phyloP scores from a whole-genome alignment of 768 basidiomycete genomes.

The Kwoniella dejecticola region DNA sequence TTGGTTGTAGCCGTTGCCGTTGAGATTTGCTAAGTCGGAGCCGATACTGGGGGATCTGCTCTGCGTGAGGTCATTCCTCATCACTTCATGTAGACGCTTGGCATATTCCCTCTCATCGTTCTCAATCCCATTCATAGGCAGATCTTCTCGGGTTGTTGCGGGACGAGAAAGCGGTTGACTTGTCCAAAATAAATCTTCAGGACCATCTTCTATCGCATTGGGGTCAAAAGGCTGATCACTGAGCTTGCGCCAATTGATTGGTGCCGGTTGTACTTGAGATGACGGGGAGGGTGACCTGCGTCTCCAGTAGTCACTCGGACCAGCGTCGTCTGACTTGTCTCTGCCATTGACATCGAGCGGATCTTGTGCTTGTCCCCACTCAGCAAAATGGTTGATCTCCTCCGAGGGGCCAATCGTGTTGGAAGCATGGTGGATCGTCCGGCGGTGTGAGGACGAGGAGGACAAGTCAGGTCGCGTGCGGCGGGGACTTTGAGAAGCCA shows the following conservation, averaged over 20 bases:
- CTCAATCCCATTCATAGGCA: neutral
- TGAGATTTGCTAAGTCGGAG: neutral
- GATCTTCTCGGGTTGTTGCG: neutral
- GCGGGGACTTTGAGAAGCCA: too few relatives aligned
- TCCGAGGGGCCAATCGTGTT: neutral
- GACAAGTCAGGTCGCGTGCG: neutral
- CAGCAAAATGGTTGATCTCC: too few relatives aligned
- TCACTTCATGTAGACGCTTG: neutral
- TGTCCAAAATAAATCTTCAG: slow-evolving; percentile 16
- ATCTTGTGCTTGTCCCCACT: neutral
- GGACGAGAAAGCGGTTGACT: neutral
- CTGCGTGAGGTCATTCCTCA: neutral
- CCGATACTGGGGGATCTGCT: neutral
- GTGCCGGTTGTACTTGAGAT: neutral
- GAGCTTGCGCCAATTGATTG: slow-evolving; percentile 19
- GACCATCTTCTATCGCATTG: slow-evolving; percentile 20
- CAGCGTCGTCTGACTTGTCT: slow-evolving; percentile 22
- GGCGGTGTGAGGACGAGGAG: neutral
- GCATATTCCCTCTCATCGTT: slow-evolving; percentile 8
- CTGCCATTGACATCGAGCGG: slow-evolving; percentile 7
- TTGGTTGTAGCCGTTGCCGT: slow-evolving; percentile 7
- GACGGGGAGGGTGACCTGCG: neutral
- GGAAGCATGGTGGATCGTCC: too few relatives aligned
- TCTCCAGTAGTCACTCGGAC: slow-evolving; percentile 36
- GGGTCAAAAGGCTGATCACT: slow-evolving; percentile 1